These are phyloP conservation scores for Cryphonectria japonica DNA, from an alignment of 2,329 filamentous ascomycete genomes.

Conservation along the genomic window DNA sequence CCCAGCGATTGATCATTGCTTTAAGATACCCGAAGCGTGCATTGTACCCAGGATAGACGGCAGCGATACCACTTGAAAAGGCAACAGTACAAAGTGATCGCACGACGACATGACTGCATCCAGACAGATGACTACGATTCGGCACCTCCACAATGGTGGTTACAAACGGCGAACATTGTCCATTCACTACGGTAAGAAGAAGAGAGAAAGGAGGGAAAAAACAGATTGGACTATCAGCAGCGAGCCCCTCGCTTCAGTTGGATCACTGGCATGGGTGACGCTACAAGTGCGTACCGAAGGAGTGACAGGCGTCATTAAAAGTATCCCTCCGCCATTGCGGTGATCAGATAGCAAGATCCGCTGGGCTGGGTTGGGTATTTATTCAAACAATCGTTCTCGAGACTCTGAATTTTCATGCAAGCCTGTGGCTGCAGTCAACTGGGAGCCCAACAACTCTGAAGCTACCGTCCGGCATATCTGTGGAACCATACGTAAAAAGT, in stretches of 20 bases:
- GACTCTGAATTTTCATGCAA: background rate
- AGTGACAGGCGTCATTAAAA: background rate
- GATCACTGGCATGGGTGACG: background rate
- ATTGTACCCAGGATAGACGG: conserved; percentile 22
- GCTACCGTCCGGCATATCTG: background rate
- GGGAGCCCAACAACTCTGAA: background rate
- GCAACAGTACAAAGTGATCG: conserved; percentile 11
- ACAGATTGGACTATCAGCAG: background rate
- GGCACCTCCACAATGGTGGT: background rate
- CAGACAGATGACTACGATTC: background rate
- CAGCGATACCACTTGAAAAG: conserved; percentile 10
- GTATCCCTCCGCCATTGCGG: background rate
- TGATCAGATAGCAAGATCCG: background rate
- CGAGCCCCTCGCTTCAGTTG: background rate
- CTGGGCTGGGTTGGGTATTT: background rate
- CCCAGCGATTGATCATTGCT: conserved; percentile 9
- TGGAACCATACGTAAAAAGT: background rate
- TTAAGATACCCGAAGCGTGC: conserved; percentile 26
- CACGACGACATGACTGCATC: conserved; percentile 9
- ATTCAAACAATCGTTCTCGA: background rate
- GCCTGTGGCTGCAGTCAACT: background rate
- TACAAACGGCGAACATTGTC: too few relatives aligned
- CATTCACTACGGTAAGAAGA: too few relatives aligned
- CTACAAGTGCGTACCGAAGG: background rate
- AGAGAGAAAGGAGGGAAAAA: too few relatives aligned